Conservation (phyloP, 352 stramenopile genomes). For the Aphanomyces astaci region DNA sequence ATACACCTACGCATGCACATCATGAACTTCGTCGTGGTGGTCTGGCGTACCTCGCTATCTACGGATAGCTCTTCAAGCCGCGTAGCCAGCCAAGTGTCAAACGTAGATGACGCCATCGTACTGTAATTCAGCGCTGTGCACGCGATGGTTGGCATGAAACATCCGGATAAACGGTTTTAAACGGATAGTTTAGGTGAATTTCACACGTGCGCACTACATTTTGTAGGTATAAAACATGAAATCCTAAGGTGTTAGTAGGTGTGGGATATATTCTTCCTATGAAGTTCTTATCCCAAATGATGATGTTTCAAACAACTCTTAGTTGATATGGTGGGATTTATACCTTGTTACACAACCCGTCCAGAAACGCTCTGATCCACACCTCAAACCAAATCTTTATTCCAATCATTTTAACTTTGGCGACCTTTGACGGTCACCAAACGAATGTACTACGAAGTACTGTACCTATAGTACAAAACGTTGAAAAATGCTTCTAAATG, state of each 20-base stretch:
- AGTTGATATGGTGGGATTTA: conserved; percentile 22
- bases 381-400: not conserved
- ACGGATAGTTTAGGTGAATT: not conserved
- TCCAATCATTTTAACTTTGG: no score
- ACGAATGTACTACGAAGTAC: no score
- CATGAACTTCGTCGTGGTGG: not conserved
- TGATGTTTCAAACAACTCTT: conserved; percentile 20
- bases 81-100: conserved; percentile 2
- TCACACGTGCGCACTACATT: not conserved
- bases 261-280: conserved; percentile 23
- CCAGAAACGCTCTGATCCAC: conserved; percentile 21
- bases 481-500: no score
- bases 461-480: no score
- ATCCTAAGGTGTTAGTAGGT: conserved; percentile 1
- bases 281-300: conserved; percentile 24
- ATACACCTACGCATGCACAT: conserved; percentile 63
- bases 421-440: no score
- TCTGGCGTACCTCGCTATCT: conserved; percentile 2
- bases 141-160: no score
- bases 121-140: no score
- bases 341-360: conserved; percentile 22
- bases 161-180: conserved; percentile 4
- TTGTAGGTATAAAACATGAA: not conserved
- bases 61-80: conserved; percentile 2
- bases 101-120: not conserved